Evolutionary conservation across 2,329 filamentous ascomycete genomes (phyloP).

Genomic region (Sordariomycetes sp.): DNA sequence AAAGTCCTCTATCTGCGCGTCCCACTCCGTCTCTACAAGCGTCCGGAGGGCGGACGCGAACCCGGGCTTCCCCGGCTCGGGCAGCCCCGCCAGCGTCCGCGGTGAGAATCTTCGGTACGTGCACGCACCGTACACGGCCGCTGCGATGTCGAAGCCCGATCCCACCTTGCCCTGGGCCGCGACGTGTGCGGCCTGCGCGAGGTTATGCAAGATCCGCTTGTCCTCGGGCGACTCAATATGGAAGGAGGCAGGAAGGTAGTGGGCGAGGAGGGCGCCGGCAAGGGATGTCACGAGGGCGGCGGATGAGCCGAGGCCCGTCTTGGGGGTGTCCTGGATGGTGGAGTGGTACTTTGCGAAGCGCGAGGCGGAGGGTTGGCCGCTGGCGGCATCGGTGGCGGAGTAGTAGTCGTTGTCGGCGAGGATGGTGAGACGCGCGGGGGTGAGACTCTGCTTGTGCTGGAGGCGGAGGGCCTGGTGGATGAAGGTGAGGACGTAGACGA

Average conservation of each 20-base stretch:
- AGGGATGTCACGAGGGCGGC: slow-evolving; percentile 88
- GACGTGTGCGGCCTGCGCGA: slow-evolving; percentile 88
- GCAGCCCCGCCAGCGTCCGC: slow-evolving; percentile 54
- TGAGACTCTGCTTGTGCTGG: slow-evolving; percentile 36
- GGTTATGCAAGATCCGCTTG: slow-evolving; percentile 67
- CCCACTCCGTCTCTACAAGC: slow-evolving; percentile 61
- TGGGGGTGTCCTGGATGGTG: slow-evolving; percentile 69
- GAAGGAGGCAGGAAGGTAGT: slow-evolving; percentile 58
- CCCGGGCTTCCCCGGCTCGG: slow-evolving; percentile 51
- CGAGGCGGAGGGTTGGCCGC: slow-evolving; percentile 11
- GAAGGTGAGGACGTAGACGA: slow-evolving; percentile 82
- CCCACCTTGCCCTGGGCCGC: slow-evolving; percentile 95
- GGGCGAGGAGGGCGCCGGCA: slow-evolving; percentile 63
- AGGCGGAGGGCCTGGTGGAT: slow-evolving; percentile 31
- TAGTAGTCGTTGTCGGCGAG: slow-evolving; percentile 97
- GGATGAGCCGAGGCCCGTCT: slow-evolving; percentile 91
- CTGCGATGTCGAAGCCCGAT: slow-evolving; percentile 89
- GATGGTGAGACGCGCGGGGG: slow-evolving; percentile 68
- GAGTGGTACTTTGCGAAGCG: slow-evolving; percentile 73
- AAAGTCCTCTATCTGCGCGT: slow-evolving; percentile 64
- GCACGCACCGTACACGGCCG: slow-evolving; percentile 85
- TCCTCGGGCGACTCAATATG: slow-evolving; percentile 43
- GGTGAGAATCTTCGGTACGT: slow-evolving; percentile 90
- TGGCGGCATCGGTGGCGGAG: slow-evolving; percentile 40
- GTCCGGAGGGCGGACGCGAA: slow-evolving; percentile 57